phyloP scores from a whole-genome alignment of 345 rosid genomes.

The Carallia brachiata region DNA sequence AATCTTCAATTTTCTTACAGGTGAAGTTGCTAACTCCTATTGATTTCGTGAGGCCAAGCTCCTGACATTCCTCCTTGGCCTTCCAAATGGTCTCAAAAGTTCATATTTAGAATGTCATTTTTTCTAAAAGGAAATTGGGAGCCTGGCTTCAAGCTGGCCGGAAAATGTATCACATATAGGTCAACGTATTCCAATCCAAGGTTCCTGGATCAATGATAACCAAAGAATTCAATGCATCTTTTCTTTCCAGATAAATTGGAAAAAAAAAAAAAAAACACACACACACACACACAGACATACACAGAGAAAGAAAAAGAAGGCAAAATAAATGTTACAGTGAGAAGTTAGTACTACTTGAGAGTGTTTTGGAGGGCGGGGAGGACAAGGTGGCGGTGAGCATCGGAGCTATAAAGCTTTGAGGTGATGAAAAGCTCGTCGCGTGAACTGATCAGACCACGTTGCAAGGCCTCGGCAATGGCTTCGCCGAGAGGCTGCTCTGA shows the following conservation, averaged over 20 bases:
- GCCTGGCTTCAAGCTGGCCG: constrained; percentile 29
- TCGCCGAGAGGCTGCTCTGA: constrained; percentile 56
- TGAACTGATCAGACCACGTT: constrained; percentile 35
- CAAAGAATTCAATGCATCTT: neutral
- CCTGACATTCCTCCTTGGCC: constrained; percentile 45
- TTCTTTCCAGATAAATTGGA: neutral
- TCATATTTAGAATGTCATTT: constrained; percentile 18
- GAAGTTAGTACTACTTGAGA: constrained; percentile 13
- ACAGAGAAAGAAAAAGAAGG: too few species aligned
- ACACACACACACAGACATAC: neutral
- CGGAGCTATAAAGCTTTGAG: constrained; percentile 53
- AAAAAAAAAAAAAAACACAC: neutral
- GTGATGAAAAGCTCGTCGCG: constrained; percentile 59
- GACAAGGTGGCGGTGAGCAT: constrained; percentile 51
- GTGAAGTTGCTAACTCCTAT: constrained; percentile 38
- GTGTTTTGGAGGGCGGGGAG: constrained; percentile 43
- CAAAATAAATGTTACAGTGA: neutral
- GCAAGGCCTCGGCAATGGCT: constrained; percentile 49
- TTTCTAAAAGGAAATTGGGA: neutral
- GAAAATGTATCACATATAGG: constrained; percentile 43
- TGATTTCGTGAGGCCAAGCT: constrained; percentile 32
- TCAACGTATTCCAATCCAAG: constrained; percentile 40
- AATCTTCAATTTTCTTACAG: constrained; percentile 18
- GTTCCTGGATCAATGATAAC: constrained; percentile 24
- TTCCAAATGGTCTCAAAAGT: constrained; percentile 32